Evolutionary conservation across 169 alveolate genomes (phyloP).

Genomic region (Plasmodium malariae): DNA sequence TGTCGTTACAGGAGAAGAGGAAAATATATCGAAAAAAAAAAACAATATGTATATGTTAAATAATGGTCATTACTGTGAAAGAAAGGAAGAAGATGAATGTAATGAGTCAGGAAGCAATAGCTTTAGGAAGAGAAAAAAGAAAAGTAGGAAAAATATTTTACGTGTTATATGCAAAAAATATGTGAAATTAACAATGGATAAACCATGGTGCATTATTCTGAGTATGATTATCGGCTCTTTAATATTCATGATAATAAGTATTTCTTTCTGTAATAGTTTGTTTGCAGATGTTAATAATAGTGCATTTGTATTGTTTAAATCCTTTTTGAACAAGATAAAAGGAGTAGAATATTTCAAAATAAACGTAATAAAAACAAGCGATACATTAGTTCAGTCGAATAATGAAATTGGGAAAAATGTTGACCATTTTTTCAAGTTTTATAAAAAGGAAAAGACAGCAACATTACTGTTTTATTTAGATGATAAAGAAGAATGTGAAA

Average conservation of each 20-base stretch:
- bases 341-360: background rate
- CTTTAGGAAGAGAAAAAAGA: background rate
- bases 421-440: slow-evolving; percentile 41
- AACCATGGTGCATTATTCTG: slow-evolving; percentile 19
- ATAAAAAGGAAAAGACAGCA: slow-evolving; percentile 54
- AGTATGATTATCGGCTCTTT: slow-evolving; percentile 28
- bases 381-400: slow-evolving; percentile 36
- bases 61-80: slow-evolving; percentile 1
- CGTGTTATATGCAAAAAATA: slow-evolving; percentile 39
- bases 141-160: slow-evolving; percentile 8
- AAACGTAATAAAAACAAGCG: slow-evolving; percentile 15
- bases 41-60: background rate
- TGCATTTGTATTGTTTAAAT: background rate
- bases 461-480: slow-evolving; percentile 40
- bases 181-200: slow-evolving; percentile 9
- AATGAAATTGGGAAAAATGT: slow-evolving; percentile 15
- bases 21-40: background rate
- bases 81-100: background rate
- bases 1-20: background rate
- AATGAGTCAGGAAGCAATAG: background rate
- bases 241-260: slow-evolving; percentile 5
- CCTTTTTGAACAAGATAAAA: background rate
- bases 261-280: slow-evolving; percentile 18
- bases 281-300: background rate
- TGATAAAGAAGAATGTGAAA: slow-evolving; percentile 4